phyloP scores from a whole-genome alignment of 1,284 basidiomycete genomes.

The Chalciporus sp. region DNA sequence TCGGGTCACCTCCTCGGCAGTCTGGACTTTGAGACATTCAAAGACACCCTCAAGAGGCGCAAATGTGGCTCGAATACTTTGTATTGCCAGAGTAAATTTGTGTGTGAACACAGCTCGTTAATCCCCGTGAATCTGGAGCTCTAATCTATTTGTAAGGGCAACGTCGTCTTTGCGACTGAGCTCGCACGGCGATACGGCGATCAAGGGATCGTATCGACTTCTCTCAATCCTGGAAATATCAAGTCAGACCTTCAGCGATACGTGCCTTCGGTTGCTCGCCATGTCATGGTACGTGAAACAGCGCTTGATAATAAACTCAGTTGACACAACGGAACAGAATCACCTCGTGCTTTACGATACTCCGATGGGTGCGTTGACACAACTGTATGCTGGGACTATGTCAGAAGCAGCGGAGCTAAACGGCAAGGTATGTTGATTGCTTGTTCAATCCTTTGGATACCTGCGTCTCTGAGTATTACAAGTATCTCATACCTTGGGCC shows the following conservation, averaged over 20 bases:
- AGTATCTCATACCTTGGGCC: conserved; percentile 45
- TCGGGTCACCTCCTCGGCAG: conserved; percentile 28
- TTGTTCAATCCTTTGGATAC: not conserved
- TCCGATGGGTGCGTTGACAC: conserved; percentile 38
- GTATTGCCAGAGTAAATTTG: conserved; percentile 53
- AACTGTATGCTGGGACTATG: conserved; percentile 40
- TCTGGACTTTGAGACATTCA: conserved; percentile 41
- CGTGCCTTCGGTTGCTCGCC: conserved; percentile 12
- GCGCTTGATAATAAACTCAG: not conserved
- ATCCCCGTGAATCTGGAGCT: not conserved
- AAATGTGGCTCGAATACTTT: conserved; percentile 29
- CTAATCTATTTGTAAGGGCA: conserved; percentile 16
- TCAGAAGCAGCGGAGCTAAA: conserved; percentile 30
- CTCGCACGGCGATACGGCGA: conserved; percentile 26
- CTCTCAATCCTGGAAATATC: conserved; percentile 31
- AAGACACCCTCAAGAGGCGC: conserved; percentile 38
- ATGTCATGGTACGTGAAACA: conserved; percentile 13
- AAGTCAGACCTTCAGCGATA: conserved; percentile 28
- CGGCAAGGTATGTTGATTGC: conserved; percentile 31
- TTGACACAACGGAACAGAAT: conserved; percentile 12
- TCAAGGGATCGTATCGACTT: conserved; percentile 26
- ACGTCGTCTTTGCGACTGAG: conserved; percentile 26
- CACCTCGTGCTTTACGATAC: conserved; percentile 22
- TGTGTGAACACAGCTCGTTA: conserved; percentile 10
- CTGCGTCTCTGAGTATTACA: not conserved